phyloP scores from a whole-genome alignment of 495 filamentous ascomycete genomes.

The Penicillium canescens region DNA sequence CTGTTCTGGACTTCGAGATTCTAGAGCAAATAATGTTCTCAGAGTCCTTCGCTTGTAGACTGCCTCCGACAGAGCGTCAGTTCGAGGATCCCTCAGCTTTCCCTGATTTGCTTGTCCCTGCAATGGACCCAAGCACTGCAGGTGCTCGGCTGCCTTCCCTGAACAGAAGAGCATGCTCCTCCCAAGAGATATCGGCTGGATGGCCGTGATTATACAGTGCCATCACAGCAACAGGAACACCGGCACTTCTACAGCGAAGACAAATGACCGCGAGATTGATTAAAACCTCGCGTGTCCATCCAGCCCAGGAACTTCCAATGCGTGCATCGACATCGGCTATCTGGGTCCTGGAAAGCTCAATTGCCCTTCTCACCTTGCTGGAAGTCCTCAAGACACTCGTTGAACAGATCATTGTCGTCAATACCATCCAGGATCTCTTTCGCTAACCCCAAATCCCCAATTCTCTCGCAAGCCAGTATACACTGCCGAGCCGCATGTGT shows the following conservation, averaged over 20 bases:
- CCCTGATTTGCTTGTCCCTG: conserved; percentile 10
- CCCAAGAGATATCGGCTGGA: conserved; percentile 18
- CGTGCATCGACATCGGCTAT: conserved; percentile 21
- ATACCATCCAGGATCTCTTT: conserved; percentile 20
- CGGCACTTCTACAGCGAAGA: not conserved
- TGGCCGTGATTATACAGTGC: conserved; percentile 19
- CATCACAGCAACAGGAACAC: conserved; percentile 2
- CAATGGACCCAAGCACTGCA: conserved; percentile 23
- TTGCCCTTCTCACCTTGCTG: conserved; percentile 9
- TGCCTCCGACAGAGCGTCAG: conserved; percentile 13
- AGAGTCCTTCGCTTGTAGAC: conserved; percentile 25
- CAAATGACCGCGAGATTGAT: conserved; percentile 21
- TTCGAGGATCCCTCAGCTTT: not conserved
- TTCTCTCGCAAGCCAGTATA: conserved; percentile 18
- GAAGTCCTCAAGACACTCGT: conserved; percentile 14
- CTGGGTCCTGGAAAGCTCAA: conserved; percentile 19
- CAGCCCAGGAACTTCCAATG: conserved; percentile 8
- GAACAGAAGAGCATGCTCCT: conserved; percentile 28
- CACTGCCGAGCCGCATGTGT: conserved; percentile 27
- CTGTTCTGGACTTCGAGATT: conserved; percentile 14
- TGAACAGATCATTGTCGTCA: conserved; percentile 20
- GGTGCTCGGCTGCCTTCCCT: conserved; percentile 24
- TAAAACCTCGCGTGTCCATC: conserved; percentile 16
- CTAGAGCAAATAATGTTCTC: conserved; percentile 14
- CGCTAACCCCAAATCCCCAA: conserved; percentile 18